Base-by-base conservation (phyloP, 192 early-diverging fungal genomes). In the Coemansia sp. region DNA sequence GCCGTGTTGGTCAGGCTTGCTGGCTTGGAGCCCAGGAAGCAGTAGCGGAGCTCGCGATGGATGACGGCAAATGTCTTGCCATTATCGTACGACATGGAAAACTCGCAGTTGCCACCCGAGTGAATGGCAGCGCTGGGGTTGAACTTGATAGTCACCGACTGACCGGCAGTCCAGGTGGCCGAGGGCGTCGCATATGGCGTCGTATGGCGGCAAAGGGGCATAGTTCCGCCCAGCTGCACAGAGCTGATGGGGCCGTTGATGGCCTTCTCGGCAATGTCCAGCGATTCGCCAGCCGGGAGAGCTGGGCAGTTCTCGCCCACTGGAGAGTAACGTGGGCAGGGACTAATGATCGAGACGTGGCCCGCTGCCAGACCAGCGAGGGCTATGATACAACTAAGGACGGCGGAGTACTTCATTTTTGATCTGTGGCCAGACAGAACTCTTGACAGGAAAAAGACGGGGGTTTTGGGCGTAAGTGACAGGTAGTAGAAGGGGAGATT, bases 31-130 rank as follows among this genome's bases (percentile, higher is more conserved):
- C 58, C 55, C 28, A 74, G 16, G 68, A 75, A 81, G 50, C 74
- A 75, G 47, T 81, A 73, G n/a, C 60, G 67, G 1, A 76, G 78
- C 60, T 69, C 74, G 19, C 72, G 77, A 66, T 88, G 80, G 63
- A 91, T 76, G 28, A 88, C 89, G 30, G 69, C 82, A 63, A 75
- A 81, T 3, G 78, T 81, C 28, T 81, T 40, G 26, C 74, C 78
- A 13, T 55, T 71, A 58, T 87, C 86, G 50, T 74, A 78, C 6
- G 81, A 84, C 38, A 87, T 65, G 0, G 84, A 70, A 50, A 87
- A 85, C 67, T 85, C 64, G 76, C 84, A 85, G 63, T 87, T 78
- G 6, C 86, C 86, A 38, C 84, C 84, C 16, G 58, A 72, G 69
- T 84, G 84, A 6, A 61, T 44, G 5, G 63, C 76, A 1, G 57